Base-by-base conservation (phyloP, 305 asterid species). In the Plantago coronopus region DNA sequence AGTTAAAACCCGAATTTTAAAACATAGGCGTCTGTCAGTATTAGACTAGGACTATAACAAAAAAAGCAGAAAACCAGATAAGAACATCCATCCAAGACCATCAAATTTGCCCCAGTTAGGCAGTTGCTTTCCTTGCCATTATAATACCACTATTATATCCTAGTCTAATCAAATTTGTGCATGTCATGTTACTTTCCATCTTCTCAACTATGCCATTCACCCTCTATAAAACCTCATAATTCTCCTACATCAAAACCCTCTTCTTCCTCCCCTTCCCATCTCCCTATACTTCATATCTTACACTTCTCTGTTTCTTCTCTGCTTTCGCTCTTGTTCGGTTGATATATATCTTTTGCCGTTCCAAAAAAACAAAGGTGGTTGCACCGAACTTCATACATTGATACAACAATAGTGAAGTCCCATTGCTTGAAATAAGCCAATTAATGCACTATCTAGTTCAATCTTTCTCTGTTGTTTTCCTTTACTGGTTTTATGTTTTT, bases 401-500 rank as follows among this genome's bases (percentile, higher is more conserved):
- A 4, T 54, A 48, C 71, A 67, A 65, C 34, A 27, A 3, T 27
- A 27, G 4, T 27, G 4, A 27, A 27, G 34, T 27, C 4, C 75
- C 81, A 65, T 67, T 29, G 64, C 70, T 69, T 34, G 12, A 34
- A 7, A 8, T 31, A 31, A 31, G 9, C 8, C 2, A 34, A 34
- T 34, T 34, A 34, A 34, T 34, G 40, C 9, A 34, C 40, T 90
- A 83, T 56, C 96, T 89, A 50, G 97, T 83, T 54, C 97, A 93
- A 65, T 93, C 98, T 60, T 86, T 91, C 76, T 91, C 98, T 0
- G 91, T 89, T 70, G 96, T 78, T 1, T 91, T 89, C 63, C 95
- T 93, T 48, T 93, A 89, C 78, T 89, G 97, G 97, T 89, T 93
- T 71, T 87, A 87, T 74, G 87, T 81, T 54, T 89, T 89, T 62